Conservation (phyloP, 495 filamentous ascomycete genomes). For the Trichoderma erinaceum region DNA sequence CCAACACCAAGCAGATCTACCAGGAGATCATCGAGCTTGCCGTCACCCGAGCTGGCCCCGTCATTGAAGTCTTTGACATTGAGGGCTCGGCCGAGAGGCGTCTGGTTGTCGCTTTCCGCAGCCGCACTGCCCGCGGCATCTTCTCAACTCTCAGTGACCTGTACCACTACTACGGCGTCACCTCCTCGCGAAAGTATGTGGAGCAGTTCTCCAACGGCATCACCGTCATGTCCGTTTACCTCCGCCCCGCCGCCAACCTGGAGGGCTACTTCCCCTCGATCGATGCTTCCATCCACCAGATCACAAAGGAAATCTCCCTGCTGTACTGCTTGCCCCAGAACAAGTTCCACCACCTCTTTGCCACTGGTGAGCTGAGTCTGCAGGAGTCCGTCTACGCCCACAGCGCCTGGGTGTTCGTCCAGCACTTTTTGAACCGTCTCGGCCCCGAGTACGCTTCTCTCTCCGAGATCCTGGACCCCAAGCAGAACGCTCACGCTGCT, state of each 20-base stretch:
- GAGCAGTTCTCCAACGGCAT: slow-evolving; percentile 99
- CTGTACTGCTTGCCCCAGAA: slow-evolving; percentile 98
- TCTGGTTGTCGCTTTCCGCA: slow-evolving; percentile 87
- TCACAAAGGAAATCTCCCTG: slow-evolving; percentile 95
- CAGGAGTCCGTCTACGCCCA: slow-evolving; percentile 97
- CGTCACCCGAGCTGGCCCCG: slow-evolving; percentile 76
- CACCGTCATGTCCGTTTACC: slow-evolving; percentile 90
- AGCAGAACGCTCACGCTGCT: slow-evolving; percentile 74
- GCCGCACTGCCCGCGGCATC: slow-evolving; percentile 83
- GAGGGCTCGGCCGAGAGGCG: slow-evolving; percentile 85
- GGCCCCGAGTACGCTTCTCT: slow-evolving; percentile 88
- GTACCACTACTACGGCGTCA: slow-evolving; percentile 97
- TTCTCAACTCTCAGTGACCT: slow-evolving; percentile 94
- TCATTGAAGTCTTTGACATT: slow-evolving; percentile 97
- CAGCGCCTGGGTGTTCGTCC: slow-evolving; percentile 93
- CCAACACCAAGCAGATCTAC: slow-evolving; percentile 92
- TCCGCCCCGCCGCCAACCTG: slow-evolving; percentile 60
- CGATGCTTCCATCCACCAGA: slow-evolving; percentile 93
- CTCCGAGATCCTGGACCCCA: slow-evolving; percentile 66
- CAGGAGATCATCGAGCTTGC: slow-evolving; percentile 85
- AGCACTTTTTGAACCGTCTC: slow-evolving; percentile 93
- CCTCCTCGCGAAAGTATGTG: slow-evolving; percentile 93
- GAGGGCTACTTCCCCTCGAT: slow-evolving; percentile 51
- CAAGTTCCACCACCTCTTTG: slow-evolving; percentile 85
- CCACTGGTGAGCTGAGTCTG: slow-evolving; percentile 78